These are phyloP conservation scores for Apophysomyces elegans DNA, from an alignment of 371 early-diverging fungal genomes.

Conservation along the genomic window DNA sequence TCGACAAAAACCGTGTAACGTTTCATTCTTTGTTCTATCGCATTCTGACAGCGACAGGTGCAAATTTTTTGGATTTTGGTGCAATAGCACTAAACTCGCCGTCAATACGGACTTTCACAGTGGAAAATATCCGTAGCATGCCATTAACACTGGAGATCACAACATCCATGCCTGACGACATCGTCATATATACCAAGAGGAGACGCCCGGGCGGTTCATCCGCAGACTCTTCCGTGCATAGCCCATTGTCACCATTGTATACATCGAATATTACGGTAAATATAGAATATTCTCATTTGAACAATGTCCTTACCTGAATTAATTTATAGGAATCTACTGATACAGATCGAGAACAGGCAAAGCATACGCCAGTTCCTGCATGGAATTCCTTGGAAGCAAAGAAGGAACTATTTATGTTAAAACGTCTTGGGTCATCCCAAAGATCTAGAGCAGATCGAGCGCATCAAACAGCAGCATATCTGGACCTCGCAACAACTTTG, in stretches of 20 bases:
- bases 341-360: background rate
- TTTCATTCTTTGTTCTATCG: conserved; percentile 97
- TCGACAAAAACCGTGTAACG: conserved; percentile 94
- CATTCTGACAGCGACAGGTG: conserved; percentile 85
- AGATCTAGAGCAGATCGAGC: conserved; percentile 29
- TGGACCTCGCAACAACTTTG: conserved; percentile 40
- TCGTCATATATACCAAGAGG: conserved; percentile 58
- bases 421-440: conserved; percentile 25
- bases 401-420: conserved; percentile 22
- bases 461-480: conserved; percentile 38
- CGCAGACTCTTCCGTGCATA: background rate
- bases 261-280: background rate
- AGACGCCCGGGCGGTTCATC: conserved; percentile 19
- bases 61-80: conserved; percentile 96
- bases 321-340: background rate
- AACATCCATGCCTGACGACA: conserved; percentile 73
- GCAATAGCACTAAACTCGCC: conserved; percentile 83
- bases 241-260: background rate
- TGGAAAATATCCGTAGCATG: conserved; percentile 82
- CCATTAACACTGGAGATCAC: conserved; percentile 63
- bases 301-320: background rate
- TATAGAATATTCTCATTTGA: background rate
- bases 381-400: conserved; percentile 25
- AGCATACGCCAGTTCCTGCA: background rate
- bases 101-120: conserved; percentile 76